Conservation (phyloP, 176 grass and related monocot genomes). For the Oryza glaberrima region DNA sequence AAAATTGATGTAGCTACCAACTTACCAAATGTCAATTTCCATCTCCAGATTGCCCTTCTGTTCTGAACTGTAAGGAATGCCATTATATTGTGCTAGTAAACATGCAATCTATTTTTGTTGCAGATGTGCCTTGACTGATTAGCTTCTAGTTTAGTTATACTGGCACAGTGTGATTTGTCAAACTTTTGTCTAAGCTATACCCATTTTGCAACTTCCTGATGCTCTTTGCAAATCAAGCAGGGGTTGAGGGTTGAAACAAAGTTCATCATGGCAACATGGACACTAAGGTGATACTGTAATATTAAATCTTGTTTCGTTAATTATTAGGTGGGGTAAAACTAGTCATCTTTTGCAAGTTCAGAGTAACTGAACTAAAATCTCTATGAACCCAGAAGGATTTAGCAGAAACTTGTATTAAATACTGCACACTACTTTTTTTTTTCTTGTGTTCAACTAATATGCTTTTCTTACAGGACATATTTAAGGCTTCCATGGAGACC, state of each 20-base stretch:
- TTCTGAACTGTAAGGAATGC: neutral
- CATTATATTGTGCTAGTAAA: neutral
- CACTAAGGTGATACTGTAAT: slow-evolving; percentile 56
- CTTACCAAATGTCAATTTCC: neutral
- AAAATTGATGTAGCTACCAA: neutral
- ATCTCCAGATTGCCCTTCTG: neutral
- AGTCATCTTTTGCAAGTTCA: neutral
- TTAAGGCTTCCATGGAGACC: slow-evolving; percentile 92
- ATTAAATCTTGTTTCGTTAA: neutral
- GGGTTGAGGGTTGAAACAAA: slow-evolving; percentile 49
- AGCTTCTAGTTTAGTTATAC: neutral
- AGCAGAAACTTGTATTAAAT: neutral
- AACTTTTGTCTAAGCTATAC: neutral
- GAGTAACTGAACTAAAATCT: neutral
- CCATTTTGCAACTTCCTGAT: neutral
- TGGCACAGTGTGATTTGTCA: neutral
- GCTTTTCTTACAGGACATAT: slow-evolving; percentile 56
- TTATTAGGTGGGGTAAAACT: neutral
- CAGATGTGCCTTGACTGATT: neutral
- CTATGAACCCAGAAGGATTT: neutral
- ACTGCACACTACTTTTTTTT: neutral
- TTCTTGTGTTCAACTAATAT: neutral
- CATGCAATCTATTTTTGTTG: neutral
- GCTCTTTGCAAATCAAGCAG: slow-evolving; percentile 39
- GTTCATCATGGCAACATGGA: slow-evolving; percentile 76